Evolutionary conservation across 495 filamentous ascomycete species (phyloP).

Genomic region (Hypomontagnella submonticulosa): DNA sequence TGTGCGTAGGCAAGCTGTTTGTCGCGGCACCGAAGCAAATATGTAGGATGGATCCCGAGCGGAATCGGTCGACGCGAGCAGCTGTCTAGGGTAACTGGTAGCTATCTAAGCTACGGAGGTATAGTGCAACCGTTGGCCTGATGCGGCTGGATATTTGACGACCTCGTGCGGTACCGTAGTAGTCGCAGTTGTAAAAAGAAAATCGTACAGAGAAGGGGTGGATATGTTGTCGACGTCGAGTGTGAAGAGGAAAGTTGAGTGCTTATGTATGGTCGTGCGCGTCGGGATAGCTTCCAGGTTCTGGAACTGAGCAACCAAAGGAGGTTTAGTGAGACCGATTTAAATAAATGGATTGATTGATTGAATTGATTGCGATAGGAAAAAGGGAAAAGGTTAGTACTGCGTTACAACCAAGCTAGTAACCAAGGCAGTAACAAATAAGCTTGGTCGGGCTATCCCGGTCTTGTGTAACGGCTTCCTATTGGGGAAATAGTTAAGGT

Average conservation of each 20-base stretch:
- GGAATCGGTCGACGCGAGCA: not conserved
- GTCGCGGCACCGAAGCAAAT: slow-evolving; percentile 2
- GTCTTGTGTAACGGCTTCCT: slow-evolving; percentile 32
- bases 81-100: not conserved
- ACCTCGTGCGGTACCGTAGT: slow-evolving; percentile 3
- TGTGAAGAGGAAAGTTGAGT: slow-evolving; percentile 8
- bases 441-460: slow-evolving; percentile 38
- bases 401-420: slow-evolving; percentile 3
- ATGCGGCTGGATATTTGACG: slow-evolving; percentile 13
- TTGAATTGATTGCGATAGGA: not conserved
- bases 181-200: slow-evolving; percentile 1
- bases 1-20: slow-evolving; percentile 6
- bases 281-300: slow-evolving; percentile 31
- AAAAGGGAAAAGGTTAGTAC: not conserved
- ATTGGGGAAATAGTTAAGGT: slow-evolving; percentile 28
- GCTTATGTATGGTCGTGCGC: not conserved
- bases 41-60: not conserved
- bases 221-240: too few species aligned
- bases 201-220: slow-evolving; percentile 4
- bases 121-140: not conserved
- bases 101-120: slow-evolving; percentile 2
- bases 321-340: slow-evolving; percentile 25
- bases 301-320: slow-evolving; percentile 32
- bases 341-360: slow-evolving; percentile 15
- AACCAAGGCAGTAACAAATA: slow-evolving; percentile 17